Evolutionary conservation across 208 protist species (phyloP), one percentile per base, ranked within the genome.

Genomic region (Trypanosoma boissoni): DNA sequence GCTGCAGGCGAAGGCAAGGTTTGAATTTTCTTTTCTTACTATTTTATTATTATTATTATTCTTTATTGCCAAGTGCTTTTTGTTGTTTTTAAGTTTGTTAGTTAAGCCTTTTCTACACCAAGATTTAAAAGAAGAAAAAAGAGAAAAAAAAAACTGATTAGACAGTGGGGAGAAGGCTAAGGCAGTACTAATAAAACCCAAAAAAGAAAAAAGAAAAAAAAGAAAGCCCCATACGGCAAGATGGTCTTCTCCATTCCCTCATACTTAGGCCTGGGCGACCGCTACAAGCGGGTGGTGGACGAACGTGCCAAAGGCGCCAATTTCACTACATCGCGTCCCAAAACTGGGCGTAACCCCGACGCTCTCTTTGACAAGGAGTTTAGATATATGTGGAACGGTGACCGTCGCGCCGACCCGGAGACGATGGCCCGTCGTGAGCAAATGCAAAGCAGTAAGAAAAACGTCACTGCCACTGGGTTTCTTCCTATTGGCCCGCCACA

Each of bases 221-320:
- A 21, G 41, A 21, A n/a, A n/a, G n/a, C 24, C 20, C 7, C 6
- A 44, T 10, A 39, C 26, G n/a, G 37, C 26, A 21, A 1, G 27
- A 92, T 96, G 84, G 85, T 95, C 10, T 96, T 96, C 49, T 92
- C 86, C 2, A 94, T 90, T 41, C 88, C 91, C 14, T 93, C 88
- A 24, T 95, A 88, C 64, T 57, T 94, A 23, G 55, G 83, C 52
- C 51, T 79, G 12, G 91, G 86, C 14, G 83, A 91, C 46, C 79
- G 86, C 24, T 60, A 58, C 52, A 82, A 88, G 67, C 74, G 76
- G 31, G 67, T 63, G 6, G 42, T 88, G 24, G 80, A 91, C 51
- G 76, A 74, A 43, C 83, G 91, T 9, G 63, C 72, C 2, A 74
- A 86, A 26, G 83, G 88, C 7, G 66, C 73, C 20, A 84, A 76